Conservation (phyloP, 1,139 yeast genomes). For the Kodamaea arcana region DNA sequence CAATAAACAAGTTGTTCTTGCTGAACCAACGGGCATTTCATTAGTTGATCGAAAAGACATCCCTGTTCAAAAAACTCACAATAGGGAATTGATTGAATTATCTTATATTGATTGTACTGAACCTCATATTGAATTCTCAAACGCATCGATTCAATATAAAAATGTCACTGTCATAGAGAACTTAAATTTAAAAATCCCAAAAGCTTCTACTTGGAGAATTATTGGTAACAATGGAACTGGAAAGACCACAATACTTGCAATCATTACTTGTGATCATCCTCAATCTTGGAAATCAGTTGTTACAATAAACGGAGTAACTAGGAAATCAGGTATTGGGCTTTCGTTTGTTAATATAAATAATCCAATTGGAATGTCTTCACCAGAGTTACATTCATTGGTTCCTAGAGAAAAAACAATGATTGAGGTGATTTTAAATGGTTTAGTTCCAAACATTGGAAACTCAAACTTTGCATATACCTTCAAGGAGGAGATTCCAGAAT, state of each 20-base stretch:
- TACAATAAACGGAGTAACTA: conserved; percentile 57
- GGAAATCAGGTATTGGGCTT: conserved; percentile 66
- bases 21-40: conserved; percentile 44
- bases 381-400: conserved; percentile 84
- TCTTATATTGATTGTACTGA: neutral
- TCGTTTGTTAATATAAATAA: conserved; percentile 77
- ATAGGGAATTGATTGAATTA: conserved; percentile 1
- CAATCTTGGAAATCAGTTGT: conserved; percentile 85
- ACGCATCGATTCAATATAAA: conserved; percentile 64
- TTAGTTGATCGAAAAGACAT: conserved; percentile 1
- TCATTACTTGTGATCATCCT: conserved; percentile 93
- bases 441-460: conserved; percentile 54
- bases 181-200: conserved; percentile 61
- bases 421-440: conserved; percentile 72
- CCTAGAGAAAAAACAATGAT: conserved; percentile 54
- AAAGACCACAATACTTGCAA: conserved; percentile 78
- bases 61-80: neutral
- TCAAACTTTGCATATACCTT: conserved; percentile 27
- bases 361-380: conserved; percentile 82
- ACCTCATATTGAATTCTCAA: conserved; percentile 53
- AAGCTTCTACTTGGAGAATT: conserved; percentile 84
- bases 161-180: conserved; percentile 57
- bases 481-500: conserved; percentile 10
- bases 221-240: conserved; percentile 92
- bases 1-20: conserved; percentile 55